These are phyloP conservation scores for Candida tetrigidarum DNA, from an alignment of 1,139 yeast species.

Conservation along the genomic window DNA sequence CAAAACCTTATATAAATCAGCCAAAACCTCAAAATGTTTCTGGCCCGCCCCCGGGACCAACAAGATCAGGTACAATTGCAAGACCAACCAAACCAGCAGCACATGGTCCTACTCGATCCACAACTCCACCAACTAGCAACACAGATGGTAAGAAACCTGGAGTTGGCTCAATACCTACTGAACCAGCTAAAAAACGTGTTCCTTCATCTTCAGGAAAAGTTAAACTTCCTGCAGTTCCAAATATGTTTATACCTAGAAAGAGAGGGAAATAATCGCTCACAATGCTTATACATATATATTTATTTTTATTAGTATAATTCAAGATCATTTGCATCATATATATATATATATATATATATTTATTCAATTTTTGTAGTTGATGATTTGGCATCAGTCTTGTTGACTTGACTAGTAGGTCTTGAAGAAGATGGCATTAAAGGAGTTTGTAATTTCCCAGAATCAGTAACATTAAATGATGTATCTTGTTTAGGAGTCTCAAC, in stretches of 20 bases:
- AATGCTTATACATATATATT: neutral
- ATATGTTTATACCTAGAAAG: conserved; percentile 24
- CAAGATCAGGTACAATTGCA: conserved; percentile 11
- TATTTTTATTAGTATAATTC: too few relatives aligned
- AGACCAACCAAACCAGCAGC: conserved; percentile 4
- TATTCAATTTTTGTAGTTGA: conserved; percentile 6
- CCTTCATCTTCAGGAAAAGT: conserved; percentile 24
- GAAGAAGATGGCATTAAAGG: conserved; percentile 12
- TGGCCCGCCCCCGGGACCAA: conserved; percentile 6
- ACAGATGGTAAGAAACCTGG: too few relatives aligned
- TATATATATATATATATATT: neutral
- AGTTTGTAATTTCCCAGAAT: neutral
- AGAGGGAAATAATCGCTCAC: conserved; percentile 11
- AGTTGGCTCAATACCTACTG: too few relatives aligned
- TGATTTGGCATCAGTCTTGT: conserved; percentile 7
- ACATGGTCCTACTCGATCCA: conserved; percentile 6
- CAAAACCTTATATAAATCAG: neutral
- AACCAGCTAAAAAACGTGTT: neutral
- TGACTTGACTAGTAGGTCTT: conserved; percentile 13
- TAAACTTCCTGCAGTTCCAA: conserved; percentile 20
- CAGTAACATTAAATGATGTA: too few relatives aligned
- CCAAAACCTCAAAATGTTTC: conserved; percentile 6
- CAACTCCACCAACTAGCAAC: neutral
- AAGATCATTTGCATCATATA: neutral
- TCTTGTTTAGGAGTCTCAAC: conserved; percentile 7